Percentiles rank a stretch among this genome's conserved stretches.
phyloP scores from a whole-genome alignment of 495 filamentous ascomycete genomes.

The Annulohypoxylon bovei region DNA sequence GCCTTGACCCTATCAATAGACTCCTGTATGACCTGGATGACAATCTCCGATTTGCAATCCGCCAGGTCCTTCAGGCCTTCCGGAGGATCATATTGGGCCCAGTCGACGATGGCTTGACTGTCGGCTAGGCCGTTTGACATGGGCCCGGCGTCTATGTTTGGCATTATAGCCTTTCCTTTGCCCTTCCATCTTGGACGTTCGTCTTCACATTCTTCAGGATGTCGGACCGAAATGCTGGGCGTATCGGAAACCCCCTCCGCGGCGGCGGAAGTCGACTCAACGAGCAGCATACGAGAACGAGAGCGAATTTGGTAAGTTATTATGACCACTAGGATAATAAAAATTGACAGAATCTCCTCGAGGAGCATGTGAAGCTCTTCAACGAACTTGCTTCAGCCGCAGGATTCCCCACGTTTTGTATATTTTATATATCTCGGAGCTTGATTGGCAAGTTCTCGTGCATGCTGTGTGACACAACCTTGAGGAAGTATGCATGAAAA shows the following conservation, averaged over 20 bases:
- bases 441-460: slow-evolving; percentile 32
- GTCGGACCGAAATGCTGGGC: not conserved
- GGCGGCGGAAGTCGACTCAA: slow-evolving; percentile 23
- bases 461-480: slow-evolving; percentile 16
- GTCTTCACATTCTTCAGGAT: not conserved
- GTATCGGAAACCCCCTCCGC: slow-evolving; percentile 12
- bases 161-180: slow-evolving; percentile 34
- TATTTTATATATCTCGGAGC: not conserved
- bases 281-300: slow-evolving; percentile 31
- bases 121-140: not conserved
- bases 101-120: slow-evolving; percentile 37
- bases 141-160: not conserved
- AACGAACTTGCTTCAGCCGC: slow-evolving; percentile 24
- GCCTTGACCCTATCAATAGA: slow-evolving; percentile 49
- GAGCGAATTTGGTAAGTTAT: not conserved
- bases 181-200: slow-evolving; percentile 30
- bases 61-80: slow-evolving; percentile 40
- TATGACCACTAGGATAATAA: not conserved
- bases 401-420: slow-evolving; percentile 34
- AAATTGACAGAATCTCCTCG: not conserved
- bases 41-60: slow-evolving; percentile 40
- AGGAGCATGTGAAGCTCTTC: slow-evolving; percentile 8
- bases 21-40: slow-evolving; percentile 42
- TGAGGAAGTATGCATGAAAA: slow-evolving; percentile 12
- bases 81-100: slow-evolving; percentile 50